Base-by-base conservation (phyloP, 1,284 basidiomycete species). In the Cutaneotrichosporon sp. region DNA sequence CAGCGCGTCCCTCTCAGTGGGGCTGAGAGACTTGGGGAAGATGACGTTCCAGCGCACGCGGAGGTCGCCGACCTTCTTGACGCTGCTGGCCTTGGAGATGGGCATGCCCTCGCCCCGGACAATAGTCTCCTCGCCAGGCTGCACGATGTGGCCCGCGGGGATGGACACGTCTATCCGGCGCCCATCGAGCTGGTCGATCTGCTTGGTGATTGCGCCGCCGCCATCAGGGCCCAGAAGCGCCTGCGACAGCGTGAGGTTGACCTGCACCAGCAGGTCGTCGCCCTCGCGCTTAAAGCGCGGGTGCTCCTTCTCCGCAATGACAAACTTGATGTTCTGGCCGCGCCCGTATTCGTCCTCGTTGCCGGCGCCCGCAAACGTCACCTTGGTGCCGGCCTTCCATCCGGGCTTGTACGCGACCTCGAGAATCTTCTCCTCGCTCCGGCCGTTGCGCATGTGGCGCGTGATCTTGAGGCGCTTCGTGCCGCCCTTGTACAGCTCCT, bases 381-480 rank as follows among this genome's bases (percentile, higher is more conserved):
- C 86, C 82, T 95, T 97, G 22, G 94, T 97, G 2, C 94, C 94
- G 60, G 79, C 80, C 71, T 84, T 84, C 82, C 82, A 84, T 30
- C 83, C 83, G 13, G 94, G 90, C 70, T 89, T 87, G 61, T 96
- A 86, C n/a, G 87, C 85, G 69, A 96, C 90, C 75, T 94, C 92
- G 65, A 97, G 86, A 9, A 95, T 88, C 81, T 95, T 97, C 69
- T 96, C 92, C 78, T 97, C 93, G 14, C 87, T 88, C 14, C 83
- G 81, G 1, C 95, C 93, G 63, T 85, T 84, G 31, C 88, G 80
- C 61, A 90, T 81, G 70, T 86, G 86, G 60, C 94, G 87, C 4
- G 89, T 88, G 64, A 99, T 87, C 80, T 94, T 96, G 65, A 99
- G 86, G 70, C 88, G 90, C 81, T 98, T 99, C 32, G 88, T 89